Evolutionary conservation across 2,329 filamentous ascomycete genomes (phyloP), one percentile per base, ranked within the genome.

Genomic region (Tricladium varicosporioides): DNA sequence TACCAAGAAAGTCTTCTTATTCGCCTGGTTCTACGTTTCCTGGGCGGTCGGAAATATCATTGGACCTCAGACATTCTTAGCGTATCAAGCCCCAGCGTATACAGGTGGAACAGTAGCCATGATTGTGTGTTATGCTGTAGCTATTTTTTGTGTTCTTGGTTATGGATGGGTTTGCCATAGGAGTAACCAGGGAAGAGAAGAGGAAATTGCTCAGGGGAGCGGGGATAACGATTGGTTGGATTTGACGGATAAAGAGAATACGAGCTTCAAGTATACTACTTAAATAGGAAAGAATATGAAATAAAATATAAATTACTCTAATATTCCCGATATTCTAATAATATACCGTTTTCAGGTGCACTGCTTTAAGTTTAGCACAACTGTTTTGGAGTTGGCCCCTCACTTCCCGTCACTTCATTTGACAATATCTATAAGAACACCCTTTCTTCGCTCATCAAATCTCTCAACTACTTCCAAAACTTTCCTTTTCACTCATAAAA

Each of bases 1-100:
- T 53, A 75, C 74, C 5, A 78, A 78, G 67, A 77, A 78, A 58
- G 72, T 76, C 43, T 75, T 74, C 13, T 69, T 74, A 58, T 77
- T 76, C 50, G 75, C 74, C 0, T 63, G 77, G 44, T 67, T 74
- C 11, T 64, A 76, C 5, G 71, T 78, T 53, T 67, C 71, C 1
- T 78, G 75, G 63, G 72, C 71, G 36, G 65, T 75, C 7, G 75
- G 73, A 1, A 77, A 77, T 60, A 76, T 78, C 51, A 65, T 78
- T 5, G 75, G 74, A 0, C 75, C 76, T 15, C 70, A 76, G 58
- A 76, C 75, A 10, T 78, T 78, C 63, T 72, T 73, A 51, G 70
- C 68, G 1, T 64, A 71, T 40, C 70, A 77, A 54, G 74, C 74
- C 15, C 75, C 76, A 1, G 67, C 73, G 14, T 76, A 76, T 40